These are phyloP conservation scores for Phytopythium vexans DNA, from an alignment of 352 stramenopile genomes.

Conservation along the genomic window DNA sequence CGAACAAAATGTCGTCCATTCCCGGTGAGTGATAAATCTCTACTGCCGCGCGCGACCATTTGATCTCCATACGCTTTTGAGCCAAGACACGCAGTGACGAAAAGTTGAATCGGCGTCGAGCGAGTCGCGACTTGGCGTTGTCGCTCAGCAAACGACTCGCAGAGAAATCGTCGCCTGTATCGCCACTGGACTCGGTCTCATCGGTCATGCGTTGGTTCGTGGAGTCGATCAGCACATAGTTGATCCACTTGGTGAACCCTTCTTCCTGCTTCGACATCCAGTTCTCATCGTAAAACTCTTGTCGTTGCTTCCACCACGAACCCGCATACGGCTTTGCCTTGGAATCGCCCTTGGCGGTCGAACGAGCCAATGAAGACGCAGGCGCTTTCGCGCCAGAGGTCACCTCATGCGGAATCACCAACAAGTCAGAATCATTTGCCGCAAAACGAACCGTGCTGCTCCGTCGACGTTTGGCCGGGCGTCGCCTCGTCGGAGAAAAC, in stretches of 20 bases:
- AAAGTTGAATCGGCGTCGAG: conserved; percentile 44
- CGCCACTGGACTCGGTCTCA: conserved; percentile 14
- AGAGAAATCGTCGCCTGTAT: conserved; percentile 10
- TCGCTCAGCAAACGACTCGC: not conserved
- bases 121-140: conserved; percentile 4
- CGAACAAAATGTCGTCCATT: conserved; percentile 57
- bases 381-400: no score
- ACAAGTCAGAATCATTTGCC: not conserved
- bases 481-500: conserved; percentile 29
- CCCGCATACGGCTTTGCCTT: conserved; percentile 26
- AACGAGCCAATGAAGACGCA: no score
- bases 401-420: no score
- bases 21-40: conserved; percentile 54
- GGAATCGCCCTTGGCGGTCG: not conserved
- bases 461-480: conserved; percentile 4
- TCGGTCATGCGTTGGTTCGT: conserved; percentile 34
- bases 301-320: conserved; percentile 74
- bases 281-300: conserved; percentile 65
- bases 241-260: conserved; percentile 86
- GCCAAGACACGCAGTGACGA: conserved; percentile 67
- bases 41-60: conserved; percentile 48
- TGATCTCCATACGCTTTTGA: conserved; percentile 70
- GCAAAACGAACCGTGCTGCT: not conserved
- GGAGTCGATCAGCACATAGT: conserved; percentile 75
- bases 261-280: conserved; percentile 82